Conservation (phyloP, 2,329 filamentous ascomycete species). For the Pseudocercospora crystallina region DNA sequence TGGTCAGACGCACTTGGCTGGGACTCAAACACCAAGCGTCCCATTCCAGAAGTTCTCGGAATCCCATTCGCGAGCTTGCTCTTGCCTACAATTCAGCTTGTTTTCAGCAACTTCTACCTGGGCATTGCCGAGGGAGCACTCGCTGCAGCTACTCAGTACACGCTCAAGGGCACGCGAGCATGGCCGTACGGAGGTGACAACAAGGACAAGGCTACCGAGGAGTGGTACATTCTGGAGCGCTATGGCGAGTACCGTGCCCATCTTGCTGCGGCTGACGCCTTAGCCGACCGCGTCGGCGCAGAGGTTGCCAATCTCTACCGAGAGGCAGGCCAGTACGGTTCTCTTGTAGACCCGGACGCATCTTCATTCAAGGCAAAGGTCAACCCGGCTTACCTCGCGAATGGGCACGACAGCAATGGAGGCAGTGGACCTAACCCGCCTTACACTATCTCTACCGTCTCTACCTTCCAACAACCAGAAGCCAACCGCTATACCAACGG, state of each 20-base stretch:
- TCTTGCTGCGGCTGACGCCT: slow-evolving; percentile 58
- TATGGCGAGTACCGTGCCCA: slow-evolving; percentile 66
- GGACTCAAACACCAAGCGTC: slow-evolving; percentile 52
- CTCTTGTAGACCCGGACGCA: slow-evolving; percentile 15
- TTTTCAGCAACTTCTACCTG: slow-evolving; percentile 67
- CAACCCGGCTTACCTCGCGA: slow-evolving; percentile 23
- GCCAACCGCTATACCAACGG: slow-evolving; percentile 10
- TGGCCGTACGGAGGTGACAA: slow-evolving; percentile 66
- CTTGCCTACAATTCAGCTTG: slow-evolving; percentile 63
- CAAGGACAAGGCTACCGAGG: slow-evolving; percentile 59
- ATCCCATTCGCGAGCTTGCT: slow-evolving; percentile 59
- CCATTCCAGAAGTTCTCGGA: slow-evolving; percentile 50
- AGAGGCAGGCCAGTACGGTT: slow-evolving; percentile 31
- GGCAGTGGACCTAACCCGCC: slow-evolving; percentile 18
- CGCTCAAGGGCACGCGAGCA: slow-evolving; percentile 55
- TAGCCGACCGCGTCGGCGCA: slow-evolving; percentile 57
- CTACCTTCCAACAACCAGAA: slow-evolving; percentile 18
- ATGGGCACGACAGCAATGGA: slow-evolving; percentile 10
- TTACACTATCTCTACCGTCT: slow-evolving; percentile 22
- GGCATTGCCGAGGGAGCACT: slow-evolving; percentile 63
- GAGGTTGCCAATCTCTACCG: slow-evolving; percentile 51
- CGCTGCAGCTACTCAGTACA: slow-evolving; percentile 57
- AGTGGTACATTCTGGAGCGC: slow-evolving; percentile 64
- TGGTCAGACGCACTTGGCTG: slow-evolving; percentile 65
- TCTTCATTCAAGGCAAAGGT: slow-evolving; percentile 13